phyloP scores from a whole-genome alignment of 148 eudicot species.

The Rhododendron ferrugineum region DNA sequence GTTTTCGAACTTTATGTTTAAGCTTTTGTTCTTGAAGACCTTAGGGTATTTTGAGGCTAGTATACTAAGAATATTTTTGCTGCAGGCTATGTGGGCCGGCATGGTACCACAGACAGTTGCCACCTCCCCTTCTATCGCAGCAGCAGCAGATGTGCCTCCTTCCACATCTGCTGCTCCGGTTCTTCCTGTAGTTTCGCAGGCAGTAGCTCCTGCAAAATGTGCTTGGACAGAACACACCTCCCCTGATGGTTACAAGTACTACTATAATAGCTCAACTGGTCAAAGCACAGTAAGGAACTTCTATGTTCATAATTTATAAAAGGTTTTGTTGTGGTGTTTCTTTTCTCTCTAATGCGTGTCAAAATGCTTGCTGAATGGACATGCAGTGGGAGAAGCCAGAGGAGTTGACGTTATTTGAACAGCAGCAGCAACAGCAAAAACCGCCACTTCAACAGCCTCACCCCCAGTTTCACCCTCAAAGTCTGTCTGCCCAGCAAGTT shows the following conservation, averaged over 20 bases:
- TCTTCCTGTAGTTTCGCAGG: slow-evolving; percentile 25
- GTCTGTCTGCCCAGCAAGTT: slow-evolving; percentile 39
- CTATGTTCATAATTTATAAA: background rate
- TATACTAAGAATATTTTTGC: background rate
- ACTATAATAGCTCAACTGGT: slow-evolving; percentile 71
- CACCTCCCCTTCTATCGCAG: slow-evolving; percentile 27
- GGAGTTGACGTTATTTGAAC: slow-evolving; percentile 53
- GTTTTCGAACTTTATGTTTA: background rate
- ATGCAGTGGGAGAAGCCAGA: slow-evolving; percentile 89
- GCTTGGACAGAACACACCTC: slow-evolving; percentile 95
- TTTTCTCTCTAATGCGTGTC: background rate
- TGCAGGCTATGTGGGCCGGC: slow-evolving; percentile 64
- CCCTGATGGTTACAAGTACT: slow-evolving; percentile 91
- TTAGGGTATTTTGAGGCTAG: background rate
- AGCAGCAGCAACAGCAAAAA: slow-evolving; percentile 34
- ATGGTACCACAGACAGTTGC: slow-evolving; percentile 37
- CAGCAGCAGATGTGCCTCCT: slow-evolving; percentile 36
- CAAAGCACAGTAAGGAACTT: slow-evolving; percentile 78
- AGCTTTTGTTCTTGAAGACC: background rate
- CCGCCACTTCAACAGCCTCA: slow-evolving; percentile 47
- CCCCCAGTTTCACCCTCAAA: slow-evolving; percentile 39
- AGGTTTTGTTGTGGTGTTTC: background rate
- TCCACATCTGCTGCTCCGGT: slow-evolving; percentile 33
- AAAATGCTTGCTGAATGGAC: slow-evolving; percentile 8
- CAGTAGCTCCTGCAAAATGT: slow-evolving; percentile 43